Conservation (phyloP, 208 protist species). For the Trypanosoma rangeli region DNA sequence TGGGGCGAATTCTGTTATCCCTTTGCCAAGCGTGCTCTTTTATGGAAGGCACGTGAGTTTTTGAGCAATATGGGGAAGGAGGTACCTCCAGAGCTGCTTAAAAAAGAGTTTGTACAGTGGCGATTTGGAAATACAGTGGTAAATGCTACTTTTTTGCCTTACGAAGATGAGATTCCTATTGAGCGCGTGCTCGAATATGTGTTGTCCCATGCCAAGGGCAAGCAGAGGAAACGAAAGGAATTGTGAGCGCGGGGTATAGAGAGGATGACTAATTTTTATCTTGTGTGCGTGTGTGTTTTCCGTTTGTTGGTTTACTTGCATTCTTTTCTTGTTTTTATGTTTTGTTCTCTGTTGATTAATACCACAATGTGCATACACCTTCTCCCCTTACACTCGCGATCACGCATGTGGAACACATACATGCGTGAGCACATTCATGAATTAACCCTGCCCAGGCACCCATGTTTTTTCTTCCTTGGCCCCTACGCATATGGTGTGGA, state of each 20-base stretch:
- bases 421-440: no score
- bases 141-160: slow-evolving; percentile 33
- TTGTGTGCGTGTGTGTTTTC: neutral
- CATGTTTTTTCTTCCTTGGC: no score
- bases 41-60: slow-evolving; percentile 28
- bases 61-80: slow-evolving; percentile 23
- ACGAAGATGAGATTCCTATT: slow-evolving; percentile 49
- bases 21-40: slow-evolving; percentile 42
- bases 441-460: no score
- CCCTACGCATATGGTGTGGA: no score
- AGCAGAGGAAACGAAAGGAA: neutral
- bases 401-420: no score
- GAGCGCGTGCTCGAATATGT: slow-evolving; percentile 35
- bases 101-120: slow-evolving; percentile 22
- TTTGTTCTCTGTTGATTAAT: neutral
- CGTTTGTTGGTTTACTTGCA: slow-evolving; percentile 12
- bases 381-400: neutral
- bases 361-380: neutral
- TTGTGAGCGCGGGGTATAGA: neutral
- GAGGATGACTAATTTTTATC: neutral
- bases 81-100: slow-evolving; percentile 38
- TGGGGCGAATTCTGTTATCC: slow-evolving; percentile 74
- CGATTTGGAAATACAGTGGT: slow-evolving; percentile 32
- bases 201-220: neutral
- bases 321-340: slow-evolving; percentile 9